These are phyloP conservation scores for Paramyrothecium roridum DNA, from an alignment of 2,329 filamentous ascomycete species.

Conservation along the genomic window DNA sequence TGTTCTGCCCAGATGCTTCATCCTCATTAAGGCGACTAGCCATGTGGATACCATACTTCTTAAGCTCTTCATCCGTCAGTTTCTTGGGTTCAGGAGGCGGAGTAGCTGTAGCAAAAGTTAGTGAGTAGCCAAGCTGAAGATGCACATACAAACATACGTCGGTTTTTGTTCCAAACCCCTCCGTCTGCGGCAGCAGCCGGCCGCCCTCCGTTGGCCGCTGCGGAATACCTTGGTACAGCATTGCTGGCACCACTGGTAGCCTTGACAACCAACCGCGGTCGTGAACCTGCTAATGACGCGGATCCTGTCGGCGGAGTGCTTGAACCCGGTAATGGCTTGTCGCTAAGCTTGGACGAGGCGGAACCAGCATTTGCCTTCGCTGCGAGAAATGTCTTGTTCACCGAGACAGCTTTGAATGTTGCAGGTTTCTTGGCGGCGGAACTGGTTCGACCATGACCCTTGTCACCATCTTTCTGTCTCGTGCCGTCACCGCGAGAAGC, in stretches of 20 bases:
- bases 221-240: conserved; percentile 39
- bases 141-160: conserved; percentile 52
- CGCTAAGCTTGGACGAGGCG: conserved; percentile 44
- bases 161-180: conserved; percentile 87
- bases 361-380: conserved; percentile 56
- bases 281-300: conserved; percentile 49
- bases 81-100: conserved; percentile 72
- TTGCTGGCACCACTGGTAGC: conserved; percentile 60
- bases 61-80: conserved; percentile 82
- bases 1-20: conserved; percentile 70
- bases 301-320: conserved; percentile 43
- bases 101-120: conserved; percentile 39
- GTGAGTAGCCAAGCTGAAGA: not conserved
- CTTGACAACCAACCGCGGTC: conserved; percentile 74
- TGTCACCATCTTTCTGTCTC: conserved; percentile 54
- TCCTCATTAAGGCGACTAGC: conserved; percentile 75
- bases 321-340: conserved; percentile 46
- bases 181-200: conserved; percentile 62
- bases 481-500: conserved; percentile 57
- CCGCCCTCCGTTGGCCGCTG: conserved; percentile 54
- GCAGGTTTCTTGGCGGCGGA: conserved; percentile 69
- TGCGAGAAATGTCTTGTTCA: conserved; percentile 80
- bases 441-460: conserved; percentile 54
- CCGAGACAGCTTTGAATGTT: conserved; percentile 81
- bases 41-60: conserved; percentile 83